Evolutionary conservation across 164 flowering plant species (phyloP).

Genomic region (Akebia trifoliata): DNA sequence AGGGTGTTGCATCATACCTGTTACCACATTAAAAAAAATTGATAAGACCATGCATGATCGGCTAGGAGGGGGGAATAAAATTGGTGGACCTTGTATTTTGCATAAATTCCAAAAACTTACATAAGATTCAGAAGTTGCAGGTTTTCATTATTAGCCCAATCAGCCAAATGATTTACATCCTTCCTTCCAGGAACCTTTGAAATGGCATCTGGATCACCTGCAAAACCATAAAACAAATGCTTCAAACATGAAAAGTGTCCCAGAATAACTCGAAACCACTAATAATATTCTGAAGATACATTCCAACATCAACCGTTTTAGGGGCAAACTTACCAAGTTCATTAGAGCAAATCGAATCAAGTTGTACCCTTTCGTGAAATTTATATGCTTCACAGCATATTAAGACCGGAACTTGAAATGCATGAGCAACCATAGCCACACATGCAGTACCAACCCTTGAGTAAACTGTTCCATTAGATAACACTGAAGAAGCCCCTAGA

Average conservation of each 20-base stretch:
- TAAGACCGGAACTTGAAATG: constrained; percentile 76
- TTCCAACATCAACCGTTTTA: not conserved
- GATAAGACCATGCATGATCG: too few relatives aligned
- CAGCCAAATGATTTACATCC: constrained; percentile 49
- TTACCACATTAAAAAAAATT: constrained; percentile 9
- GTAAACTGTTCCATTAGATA: constrained; percentile 89
- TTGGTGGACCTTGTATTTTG: too few relatives aligned
- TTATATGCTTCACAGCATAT: constrained; percentile 95
- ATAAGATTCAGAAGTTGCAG: constrained; percentile 67
- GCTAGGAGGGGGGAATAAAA: too few relatives aligned
- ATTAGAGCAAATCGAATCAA: constrained; percentile 93
- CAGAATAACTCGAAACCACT: constrained; percentile 1
- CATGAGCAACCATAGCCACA: constrained; percentile 96
- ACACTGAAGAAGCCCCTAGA: constrained; percentile 80
- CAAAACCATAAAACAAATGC: constrained; percentile 12
- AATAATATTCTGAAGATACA: not conserved
- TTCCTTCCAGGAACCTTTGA: constrained; percentile 65
- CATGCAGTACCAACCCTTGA: constrained; percentile 92
- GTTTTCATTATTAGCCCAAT: constrained; percentile 49
- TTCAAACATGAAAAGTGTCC: not conserved
- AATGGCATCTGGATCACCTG: constrained; percentile 81
- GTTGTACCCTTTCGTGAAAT: constrained; percentile 91
- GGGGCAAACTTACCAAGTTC: constrained; percentile 65
- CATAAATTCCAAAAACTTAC: constrained; percentile 61
- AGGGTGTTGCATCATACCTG: constrained; percentile 96